Base-by-base conservation (phyloP, 768 basidiomycete genomes). In the Podaxis sp. region DNA sequence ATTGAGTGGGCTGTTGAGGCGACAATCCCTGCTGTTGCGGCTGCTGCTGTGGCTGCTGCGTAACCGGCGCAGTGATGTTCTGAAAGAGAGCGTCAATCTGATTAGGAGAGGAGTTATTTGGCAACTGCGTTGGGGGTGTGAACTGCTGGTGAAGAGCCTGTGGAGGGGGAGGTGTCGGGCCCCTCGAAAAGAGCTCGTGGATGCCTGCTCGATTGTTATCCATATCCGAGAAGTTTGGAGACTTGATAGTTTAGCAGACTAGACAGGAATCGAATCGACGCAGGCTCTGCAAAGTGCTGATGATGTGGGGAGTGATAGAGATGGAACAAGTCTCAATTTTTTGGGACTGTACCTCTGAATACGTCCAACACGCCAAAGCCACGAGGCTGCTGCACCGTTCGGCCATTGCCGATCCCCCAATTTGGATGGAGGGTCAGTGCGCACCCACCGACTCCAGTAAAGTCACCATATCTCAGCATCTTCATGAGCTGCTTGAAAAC, bases 61-160 rank as follows among this genome's bases (percentile, higher is more conserved):
- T 79, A 62, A 75, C 65, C 57, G 81, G 67, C 38, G 75, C 65
- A 51, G 74, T 76, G 50, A 88, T 72, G 62, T 82, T 80, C 67
- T 87, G 83, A 68, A 90, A 89, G 22, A 92, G 81, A 56, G 86
- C 82, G 65, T 91, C 89, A 68, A 92, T 82, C 65, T 87, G 82
- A 66, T 76, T 84, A 36, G 84, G 79, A 64, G 87, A 80, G 40
- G 82, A 78, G 49, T 78, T 78, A 44, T 73, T 76, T 28, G 80
- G 68, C 36, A 76, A 65, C 58, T 81, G 78, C 24, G 75, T 44
- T 72, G 70, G 41, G 51, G 70, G 60, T 46, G 65, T n/a, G 44
- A 54, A 59, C 26, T 62, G 63, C 17, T 58, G 60, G 55, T 36
- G 48, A 50, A 48, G 75, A 49, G 71, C 44, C 53, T 63, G 66